Percentiles rank a stretch among this genome's conserved stretches.
Evolutionary conservation across 257 asterid genomes (phyloP).

Genomic region (Salvia miltiorrhiza): DNA sequence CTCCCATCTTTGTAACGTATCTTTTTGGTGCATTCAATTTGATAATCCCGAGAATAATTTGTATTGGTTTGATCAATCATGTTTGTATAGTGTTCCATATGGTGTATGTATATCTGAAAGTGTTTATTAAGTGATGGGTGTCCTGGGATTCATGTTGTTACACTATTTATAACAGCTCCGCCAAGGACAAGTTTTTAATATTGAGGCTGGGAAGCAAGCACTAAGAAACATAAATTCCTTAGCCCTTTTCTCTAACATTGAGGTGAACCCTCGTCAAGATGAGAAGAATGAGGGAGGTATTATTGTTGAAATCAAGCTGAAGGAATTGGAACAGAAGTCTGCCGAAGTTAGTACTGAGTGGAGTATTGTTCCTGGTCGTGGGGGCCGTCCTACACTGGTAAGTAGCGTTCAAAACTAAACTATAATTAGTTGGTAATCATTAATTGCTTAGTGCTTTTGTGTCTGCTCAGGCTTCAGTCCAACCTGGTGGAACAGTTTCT

Average conservation of each 20-base stretch:
- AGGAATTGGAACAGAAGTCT: slow-evolving; percentile 94
- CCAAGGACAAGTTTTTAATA: slow-evolving; percentile 84
- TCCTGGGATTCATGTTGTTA: not conserved
- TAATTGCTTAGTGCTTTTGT: slow-evolving; percentile 20
- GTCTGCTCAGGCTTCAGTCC: slow-evolving; percentile 80
- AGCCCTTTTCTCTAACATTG: slow-evolving; percentile 91
- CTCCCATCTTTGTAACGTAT: not conserved
- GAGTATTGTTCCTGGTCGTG: slow-evolving; percentile 97
- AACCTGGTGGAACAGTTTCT: slow-evolving; percentile 98
- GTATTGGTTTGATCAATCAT: not conserved
- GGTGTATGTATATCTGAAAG: not conserved
- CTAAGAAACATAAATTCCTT: slow-evolving; percentile 82
- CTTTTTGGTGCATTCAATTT: not conserved
- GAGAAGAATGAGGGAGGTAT: slow-evolving; percentile 97
- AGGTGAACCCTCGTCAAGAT: slow-evolving; percentile 96
- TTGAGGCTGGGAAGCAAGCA: slow-evolving; percentile 96
- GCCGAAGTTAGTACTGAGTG: slow-evolving; percentile 99
- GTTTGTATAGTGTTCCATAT: not conserved
- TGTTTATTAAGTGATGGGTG: slow-evolving; percentile 1
- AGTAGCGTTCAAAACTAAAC: not conserved
- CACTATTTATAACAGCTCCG: slow-evolving; percentile 57
- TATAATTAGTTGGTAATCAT: slow-evolving; percentile 7
- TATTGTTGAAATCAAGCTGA: slow-evolving; percentile 84
- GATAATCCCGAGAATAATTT: not conserved
- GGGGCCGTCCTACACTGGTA: slow-evolving; percentile 97